Conservation (phyloP, 371 early-diverging fungal species). For the Entomophthora muscae region DNA sequence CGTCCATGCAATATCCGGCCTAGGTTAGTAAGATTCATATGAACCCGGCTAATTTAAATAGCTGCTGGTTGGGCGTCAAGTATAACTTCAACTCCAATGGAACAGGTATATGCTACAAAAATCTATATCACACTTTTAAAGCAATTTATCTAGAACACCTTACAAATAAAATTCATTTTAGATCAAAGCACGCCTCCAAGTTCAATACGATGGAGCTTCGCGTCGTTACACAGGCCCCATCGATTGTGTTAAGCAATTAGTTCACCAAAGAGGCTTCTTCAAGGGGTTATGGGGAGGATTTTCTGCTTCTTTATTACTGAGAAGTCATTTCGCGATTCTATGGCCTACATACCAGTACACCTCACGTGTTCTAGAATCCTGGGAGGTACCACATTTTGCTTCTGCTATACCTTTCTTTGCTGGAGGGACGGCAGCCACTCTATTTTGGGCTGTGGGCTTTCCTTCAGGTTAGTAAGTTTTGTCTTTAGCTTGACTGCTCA, state of each 20-base stretch:
- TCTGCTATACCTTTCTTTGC: too few relatives aligned
- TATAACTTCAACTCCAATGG: constrained; percentile 83
- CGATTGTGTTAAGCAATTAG: constrained; percentile 57
- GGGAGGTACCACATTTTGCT: too few relatives aligned
- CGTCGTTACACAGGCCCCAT: constrained; percentile 66
- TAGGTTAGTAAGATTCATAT: constrained; percentile 15
- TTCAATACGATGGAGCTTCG: constrained; percentile 64
- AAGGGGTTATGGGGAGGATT: constrained; percentile 71
- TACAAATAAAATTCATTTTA: constrained; percentile 2
- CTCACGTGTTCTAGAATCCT: too few relatives aligned
- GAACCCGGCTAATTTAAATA: constrained; percentile 11
- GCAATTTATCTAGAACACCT: constrained; percentile 9
- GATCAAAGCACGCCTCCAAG: constrained; percentile 65
- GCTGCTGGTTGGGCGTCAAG: constrained; percentile 76
- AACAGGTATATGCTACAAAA: too few relatives aligned
- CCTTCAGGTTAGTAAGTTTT: constrained; percentile 63
- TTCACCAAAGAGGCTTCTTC: constrained; percentile 53
- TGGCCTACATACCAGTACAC: constrained; percentile 71
- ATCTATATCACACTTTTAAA: constrained; percentile 8
- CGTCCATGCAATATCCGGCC: constrained; percentile 47
- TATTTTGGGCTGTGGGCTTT: constrained; percentile 75
- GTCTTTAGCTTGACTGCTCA: too few relatives aligned
- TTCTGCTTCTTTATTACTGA: constrained; percentile 57
- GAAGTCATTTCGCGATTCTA: constrained; percentile 75
- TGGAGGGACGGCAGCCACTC: constrained; percentile 76